Conservation (phyloP, 2,329 filamentous ascomycete species). For the Albifimbria verrucaria region DNA sequence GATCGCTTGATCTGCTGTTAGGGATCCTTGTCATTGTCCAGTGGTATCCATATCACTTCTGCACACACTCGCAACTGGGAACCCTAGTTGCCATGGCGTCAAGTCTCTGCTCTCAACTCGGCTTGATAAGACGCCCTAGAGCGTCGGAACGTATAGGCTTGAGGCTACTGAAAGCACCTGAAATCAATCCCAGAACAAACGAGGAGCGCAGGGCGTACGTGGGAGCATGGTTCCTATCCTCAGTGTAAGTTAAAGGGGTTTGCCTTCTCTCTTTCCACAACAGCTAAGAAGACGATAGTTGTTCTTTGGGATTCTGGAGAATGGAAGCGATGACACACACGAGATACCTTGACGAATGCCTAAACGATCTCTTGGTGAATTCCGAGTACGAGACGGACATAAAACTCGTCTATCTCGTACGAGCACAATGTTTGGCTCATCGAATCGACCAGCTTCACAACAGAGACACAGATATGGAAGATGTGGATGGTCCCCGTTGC, state of each 20-base stretch:
- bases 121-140: conserved; percentile 38
- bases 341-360: conserved; percentile 48
- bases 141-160: conserved; percentile 39
- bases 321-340: conserved; percentile 50
- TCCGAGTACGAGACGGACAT: conserved; percentile 45
- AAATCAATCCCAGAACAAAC: conserved; percentile 37
- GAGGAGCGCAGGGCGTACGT: conserved; percentile 51
- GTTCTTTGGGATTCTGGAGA: conserved; percentile 37
- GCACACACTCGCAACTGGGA: conserved; percentile 49
- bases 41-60: conserved; percentile 54
- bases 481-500: conserved; percentile 13
- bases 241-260: conserved; percentile 38
- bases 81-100: conserved; percentile 47
- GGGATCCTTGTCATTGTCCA: conserved; percentile 46
- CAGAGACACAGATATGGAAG: conserved; percentile 30
- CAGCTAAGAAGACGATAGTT: conserved; percentile 23
- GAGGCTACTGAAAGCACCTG: conserved; percentile 37
- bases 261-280: neutral
- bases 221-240: conserved; percentile 53
- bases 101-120: conserved; percentile 44
- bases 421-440: conserved; percentile 47
- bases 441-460: conserved; percentile 42
- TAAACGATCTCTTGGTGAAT: conserved; percentile 39
- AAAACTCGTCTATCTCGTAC: conserved; percentile 43
- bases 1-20: conserved; percentile 47